Conservation (phyloP, 1,139 yeast genomes). For the Pichia sp. region DNA sequence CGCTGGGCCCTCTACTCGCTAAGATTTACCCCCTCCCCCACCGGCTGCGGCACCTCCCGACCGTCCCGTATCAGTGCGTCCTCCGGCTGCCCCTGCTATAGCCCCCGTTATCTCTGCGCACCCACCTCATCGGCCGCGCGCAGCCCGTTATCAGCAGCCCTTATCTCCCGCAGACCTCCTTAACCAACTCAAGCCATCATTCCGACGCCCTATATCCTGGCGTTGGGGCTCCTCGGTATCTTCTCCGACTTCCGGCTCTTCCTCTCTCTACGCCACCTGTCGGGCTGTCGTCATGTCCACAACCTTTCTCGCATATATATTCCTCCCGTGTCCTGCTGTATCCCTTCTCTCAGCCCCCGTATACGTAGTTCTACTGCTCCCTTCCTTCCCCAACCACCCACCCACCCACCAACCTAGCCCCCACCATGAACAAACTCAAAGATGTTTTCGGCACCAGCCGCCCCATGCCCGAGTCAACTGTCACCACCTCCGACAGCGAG, state of each 20-base stretch:
- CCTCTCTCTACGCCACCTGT: neutral
- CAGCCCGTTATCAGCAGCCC: neutral
- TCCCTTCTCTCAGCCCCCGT: too few relatives aligned
- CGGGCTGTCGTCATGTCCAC: too few relatives aligned
- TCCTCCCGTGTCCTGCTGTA: too few relatives aligned
- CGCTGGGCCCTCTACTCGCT: neutral
- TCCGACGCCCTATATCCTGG: neutral
- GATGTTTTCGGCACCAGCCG: neutral
- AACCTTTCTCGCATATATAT: too few relatives aligned
- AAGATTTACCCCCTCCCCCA: neutral
- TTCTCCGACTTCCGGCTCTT: neutral
- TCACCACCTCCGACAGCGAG: neutral
- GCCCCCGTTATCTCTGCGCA: neutral
- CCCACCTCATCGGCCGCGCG: neutral
- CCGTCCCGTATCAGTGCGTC: too few relatives aligned
- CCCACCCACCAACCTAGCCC: neutral
- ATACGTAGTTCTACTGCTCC: too few relatives aligned
- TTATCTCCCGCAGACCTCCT: neutral
- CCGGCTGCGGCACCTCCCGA: neutral
- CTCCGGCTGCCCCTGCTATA: neutral
- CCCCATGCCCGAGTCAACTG: neutral
- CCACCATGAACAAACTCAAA: neutral
- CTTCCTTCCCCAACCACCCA: neutral
- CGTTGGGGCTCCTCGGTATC: neutral
- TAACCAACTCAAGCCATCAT: neutral